Conservation (phyloP, 768 basidiomycete species). For the Lactifluus rugatus region DNA sequence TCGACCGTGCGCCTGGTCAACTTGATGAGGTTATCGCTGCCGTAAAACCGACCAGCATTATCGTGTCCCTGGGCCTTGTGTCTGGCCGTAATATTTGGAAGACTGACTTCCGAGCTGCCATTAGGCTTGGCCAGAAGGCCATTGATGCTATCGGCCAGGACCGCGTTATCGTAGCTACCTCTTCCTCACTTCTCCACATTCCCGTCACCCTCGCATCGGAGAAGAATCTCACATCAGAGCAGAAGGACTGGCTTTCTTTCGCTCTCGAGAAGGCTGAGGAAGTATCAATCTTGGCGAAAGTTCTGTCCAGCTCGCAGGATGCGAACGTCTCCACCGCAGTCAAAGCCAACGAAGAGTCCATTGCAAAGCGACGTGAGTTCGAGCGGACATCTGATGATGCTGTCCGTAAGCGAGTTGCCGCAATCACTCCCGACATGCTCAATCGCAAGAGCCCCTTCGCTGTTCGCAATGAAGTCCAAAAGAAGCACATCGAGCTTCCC, state of each 20-base stretch:
- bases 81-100: conserved; percentile 99
- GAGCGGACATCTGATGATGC: conserved; percentile 89
- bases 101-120: conserved; percentile 77
- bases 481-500: conserved; percentile 81
- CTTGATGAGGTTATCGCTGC: conserved; percentile 74
- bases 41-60: conserved; percentile 69
- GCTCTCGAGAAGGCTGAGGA: conserved; percentile 93
- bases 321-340: conserved; percentile 57
- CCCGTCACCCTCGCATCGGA: conserved; percentile 93
- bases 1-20: conserved; percentile 87
- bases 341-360: conserved; percentile 84
- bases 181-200: conserved; percentile 96
- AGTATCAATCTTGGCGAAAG: conserved; percentile 78
- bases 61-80: conserved; percentile 89
- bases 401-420: conserved; percentile 90
- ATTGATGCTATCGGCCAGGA: conserved; percentile 73
- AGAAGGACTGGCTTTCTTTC: conserved; percentile 98
- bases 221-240: conserved; percentile 77
- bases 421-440: conserved; percentile 79
- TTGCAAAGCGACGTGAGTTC: conserved; percentile 89
- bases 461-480: conserved; percentile 78
- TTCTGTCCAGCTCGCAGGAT: conserved; percentile 79
- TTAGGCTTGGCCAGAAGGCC: conserved; percentile 77
- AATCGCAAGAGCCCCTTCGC: conserved; percentile 86
- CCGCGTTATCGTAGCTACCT: conserved; percentile 89